These are phyloP conservation scores for Phytopythium chamaehyphon DNA, from an alignment of 352 stramenopile species.

Conservation along the genomic window DNA sequence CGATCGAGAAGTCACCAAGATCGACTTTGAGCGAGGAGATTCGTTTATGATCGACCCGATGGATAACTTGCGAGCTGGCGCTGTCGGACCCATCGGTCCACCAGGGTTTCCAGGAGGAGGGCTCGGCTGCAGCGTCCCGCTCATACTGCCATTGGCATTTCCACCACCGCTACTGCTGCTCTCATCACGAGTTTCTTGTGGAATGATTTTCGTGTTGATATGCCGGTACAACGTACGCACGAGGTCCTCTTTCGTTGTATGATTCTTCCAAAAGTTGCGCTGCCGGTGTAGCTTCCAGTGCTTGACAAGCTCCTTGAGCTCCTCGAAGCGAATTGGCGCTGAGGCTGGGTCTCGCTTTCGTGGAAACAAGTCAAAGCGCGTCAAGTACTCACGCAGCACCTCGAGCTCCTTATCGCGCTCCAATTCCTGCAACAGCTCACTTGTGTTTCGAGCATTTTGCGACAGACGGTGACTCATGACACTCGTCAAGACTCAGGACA, in stretches of 20 bases:
- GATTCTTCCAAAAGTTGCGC: conserved; percentile 89
- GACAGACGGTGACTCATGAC: conserved; percentile 82
- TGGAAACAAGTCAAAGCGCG: conserved; percentile 76
- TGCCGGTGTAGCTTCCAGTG: conserved; percentile 89
- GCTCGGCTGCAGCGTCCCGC: conserved; percentile 5
- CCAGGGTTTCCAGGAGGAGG: conserved; percentile 9
- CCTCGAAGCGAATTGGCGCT: conserved; percentile 85
- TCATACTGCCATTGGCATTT: neutral
- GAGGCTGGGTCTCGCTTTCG: conserved; percentile 63
- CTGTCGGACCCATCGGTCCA: conserved; percentile 20
- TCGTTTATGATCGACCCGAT: conserved; percentile 22
- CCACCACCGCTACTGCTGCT: conserved; percentile 10
- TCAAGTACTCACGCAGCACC: conserved; percentile 79
- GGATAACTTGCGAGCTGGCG: conserved; percentile 32
- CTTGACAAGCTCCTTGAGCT: conserved; percentile 89
- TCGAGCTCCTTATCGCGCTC: conserved; percentile 86
- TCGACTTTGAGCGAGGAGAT: conserved; percentile 52
- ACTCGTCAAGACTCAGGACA: neutral
- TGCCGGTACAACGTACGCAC: conserved; percentile 80
- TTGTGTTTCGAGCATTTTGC: conserved; percentile 76
- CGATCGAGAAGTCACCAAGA: conserved; percentile 24
- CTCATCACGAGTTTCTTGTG: conserved; percentile 52
- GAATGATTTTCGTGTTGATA: conserved; percentile 86
- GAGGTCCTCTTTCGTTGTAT: conserved; percentile 87
- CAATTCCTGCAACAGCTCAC: conserved; percentile 79